A percentile compares a stretch with the other conserved stretches of the same genome.
These are phyloP conservation scores for Fusarium mundagurra DNA, from an alignment of 2,329 filamentous ascomycete species.

Conservation along the genomic window DNA sequence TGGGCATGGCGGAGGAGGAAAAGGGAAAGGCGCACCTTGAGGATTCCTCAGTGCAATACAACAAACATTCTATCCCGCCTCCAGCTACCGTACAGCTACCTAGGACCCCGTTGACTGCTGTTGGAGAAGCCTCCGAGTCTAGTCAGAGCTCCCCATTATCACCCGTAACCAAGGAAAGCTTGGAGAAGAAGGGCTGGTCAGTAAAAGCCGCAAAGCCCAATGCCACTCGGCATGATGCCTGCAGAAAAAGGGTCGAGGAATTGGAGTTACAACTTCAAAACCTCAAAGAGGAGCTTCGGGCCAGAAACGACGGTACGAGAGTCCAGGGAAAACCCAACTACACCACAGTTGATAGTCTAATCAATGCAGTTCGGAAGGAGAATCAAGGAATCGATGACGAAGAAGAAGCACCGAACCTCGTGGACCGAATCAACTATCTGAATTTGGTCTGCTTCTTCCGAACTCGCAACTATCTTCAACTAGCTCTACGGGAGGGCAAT, in stretches of 20 bases:
- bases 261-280: not conserved
- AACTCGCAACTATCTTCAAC: constrained; percentile 22
- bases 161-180: not conserved
- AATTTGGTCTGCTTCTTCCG: constrained; percentile 25
- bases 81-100: not conserved
- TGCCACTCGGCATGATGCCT: not conserved
- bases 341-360: constrained; percentile 1
- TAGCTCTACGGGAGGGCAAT: constrained; percentile 4
- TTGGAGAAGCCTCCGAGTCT: not conserved
- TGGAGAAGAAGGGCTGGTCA: not conserved
- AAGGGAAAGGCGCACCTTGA: not conserved
- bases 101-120: not conserved
- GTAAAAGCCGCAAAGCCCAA: not conserved
- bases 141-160: not conserved
- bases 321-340: not conserved
- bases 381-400: not conserved
- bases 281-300: not conserved
- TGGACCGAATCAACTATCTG: constrained; percentile 31
- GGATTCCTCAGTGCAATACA: not conserved
- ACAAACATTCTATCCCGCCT: not conserved
- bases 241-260: not conserved
- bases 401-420: not conserved
- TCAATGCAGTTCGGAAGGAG: not conserved
- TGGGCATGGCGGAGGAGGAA: not conserved
- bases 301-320: not conserved